Evolutionary conservation across 805 yeast genomes (phyloP).

Genomic region (Tetrapisispora phaffii): DNA sequence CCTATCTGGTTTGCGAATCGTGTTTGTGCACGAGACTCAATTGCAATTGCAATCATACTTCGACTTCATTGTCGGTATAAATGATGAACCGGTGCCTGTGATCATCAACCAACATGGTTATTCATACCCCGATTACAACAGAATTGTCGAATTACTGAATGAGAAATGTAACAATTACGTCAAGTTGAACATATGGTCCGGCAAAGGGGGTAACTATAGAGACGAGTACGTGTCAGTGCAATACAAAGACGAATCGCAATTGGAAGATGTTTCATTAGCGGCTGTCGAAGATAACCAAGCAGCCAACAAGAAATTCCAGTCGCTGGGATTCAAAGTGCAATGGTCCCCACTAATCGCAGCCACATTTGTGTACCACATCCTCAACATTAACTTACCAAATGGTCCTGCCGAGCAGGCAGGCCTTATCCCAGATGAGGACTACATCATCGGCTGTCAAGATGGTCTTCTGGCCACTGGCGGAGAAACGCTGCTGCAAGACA

Average conservation of each 20-base stretch:
- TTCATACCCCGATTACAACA: slow-evolving; percentile 35
- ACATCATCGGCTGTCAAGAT: slow-evolving; percentile 78
- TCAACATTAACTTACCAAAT: slow-evolving; percentile 59
- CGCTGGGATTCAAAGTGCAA: slow-evolving; percentile 61
- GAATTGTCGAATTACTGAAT: slow-evolving; percentile 23
- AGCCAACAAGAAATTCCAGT: slow-evolving; percentile 30
- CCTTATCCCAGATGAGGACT: slow-evolving; percentile 75
- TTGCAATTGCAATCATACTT: slow-evolving; percentile 74
- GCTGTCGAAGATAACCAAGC: slow-evolving; percentile 16
- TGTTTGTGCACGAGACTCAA: slow-evolving; percentile 40
- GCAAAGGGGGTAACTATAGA: slow-evolving; percentile 64
- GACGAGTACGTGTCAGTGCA: slow-evolving; percentile 29
- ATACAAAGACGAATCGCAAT: slow-evolving; percentile 21
- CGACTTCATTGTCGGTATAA: slow-evolving; percentile 74
- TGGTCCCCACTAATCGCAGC: slow-evolving; percentile 68
- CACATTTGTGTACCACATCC: slow-evolving; percentile 78
- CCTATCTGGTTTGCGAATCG: slow-evolving; percentile 47
- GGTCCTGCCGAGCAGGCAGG: slow-evolving; percentile 78
- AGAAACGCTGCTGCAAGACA: slow-evolving; percentile 63
- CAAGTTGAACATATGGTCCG: slow-evolving; percentile 66
- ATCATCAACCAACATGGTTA: slow-evolving; percentile 28
- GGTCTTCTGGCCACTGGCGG: slow-evolving; percentile 84
- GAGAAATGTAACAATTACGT: slow-evolving; percentile 30
- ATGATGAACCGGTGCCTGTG: slow-evolving; percentile 52
- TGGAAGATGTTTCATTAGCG: slow-evolving; percentile 25